Base-by-base conservation (phyloP, 768 basidiomycete species). In the Serendipita sp. region DNA sequence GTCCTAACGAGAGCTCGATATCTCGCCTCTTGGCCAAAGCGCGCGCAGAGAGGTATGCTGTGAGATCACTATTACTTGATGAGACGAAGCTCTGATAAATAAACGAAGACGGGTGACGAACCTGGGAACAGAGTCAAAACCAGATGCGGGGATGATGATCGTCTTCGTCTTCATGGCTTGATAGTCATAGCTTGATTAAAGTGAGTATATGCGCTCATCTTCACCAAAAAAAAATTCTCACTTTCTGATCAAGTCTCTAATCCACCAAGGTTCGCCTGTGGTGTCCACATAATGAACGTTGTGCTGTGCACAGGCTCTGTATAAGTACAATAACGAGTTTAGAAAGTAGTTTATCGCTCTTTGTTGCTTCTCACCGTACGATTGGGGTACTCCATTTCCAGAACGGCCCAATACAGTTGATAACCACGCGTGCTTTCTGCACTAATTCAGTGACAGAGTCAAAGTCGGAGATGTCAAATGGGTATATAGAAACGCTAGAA, bases 261-360 rank as follows among this genome's bases (percentile, higher is more conserved):
- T 79, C 83, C 85, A 92, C 2, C 77, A 74, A 0, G 79, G 74
- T 72, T 94, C 91, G 5, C 88, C 73, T 1, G 86, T 83, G 38
- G 93, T 76, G 73, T 97, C 94, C 32, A 91, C 83, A 71, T 95
- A 95, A 73, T 94, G 90, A 4, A 82, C 80, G 3, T 88, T 85
- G 65, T 86, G 76, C 41, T 75, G 76, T 3, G 85, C 87, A 67
- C 92, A 95, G 3, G 87, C 85, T 65, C 81, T 88, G 66, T 30
- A 46, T 28, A 30, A 18, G 32, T n/a, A 35, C 7, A n/a, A 8
- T 35, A 28, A 8, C 28, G 35, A 36, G 30, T 51, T 4, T 32
- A 51, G n/a, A n/a, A n/a, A 51, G 3, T 3, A 4, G 38, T 51
- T n/a, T n/a, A 51, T 16, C 5, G 7, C 4, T 51, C 48, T 51